phyloP scores from a whole-genome alignment of 371 early-diverging fungal genomes.

The Mucor piriformis region DNA sequence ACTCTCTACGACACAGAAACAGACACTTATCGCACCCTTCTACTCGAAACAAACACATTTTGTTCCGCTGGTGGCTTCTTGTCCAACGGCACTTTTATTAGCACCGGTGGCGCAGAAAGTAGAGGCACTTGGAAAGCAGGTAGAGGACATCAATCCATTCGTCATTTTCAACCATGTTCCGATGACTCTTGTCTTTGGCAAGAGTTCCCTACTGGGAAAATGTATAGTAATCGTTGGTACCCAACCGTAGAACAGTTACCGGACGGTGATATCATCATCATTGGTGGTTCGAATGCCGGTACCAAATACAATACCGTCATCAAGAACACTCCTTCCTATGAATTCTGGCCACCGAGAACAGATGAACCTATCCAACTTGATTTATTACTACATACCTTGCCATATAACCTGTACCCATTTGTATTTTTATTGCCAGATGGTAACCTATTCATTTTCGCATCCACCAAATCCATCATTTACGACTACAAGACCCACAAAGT shows the following conservation, averaged over 20 bases:
- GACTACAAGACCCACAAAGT: constrained; percentile 51
- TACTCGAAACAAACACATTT: constrained; percentile 63
- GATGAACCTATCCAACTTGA: constrained; percentile 36
- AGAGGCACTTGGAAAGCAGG: constrained; percentile 44
- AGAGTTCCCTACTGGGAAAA: constrained; percentile 39
- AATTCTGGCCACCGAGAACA: constrained; percentile 48
- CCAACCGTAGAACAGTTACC: constrained; percentile 62
- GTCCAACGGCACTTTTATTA: constrained; percentile 60
- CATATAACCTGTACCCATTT: constrained; percentile 62
- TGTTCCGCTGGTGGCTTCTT: constrained; percentile 67
- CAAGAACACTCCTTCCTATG: constrained; percentile 52
- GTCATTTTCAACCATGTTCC: constrained; percentile 53
- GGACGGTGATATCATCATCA: constrained; percentile 57
- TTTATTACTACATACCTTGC: constrained; percentile 58
- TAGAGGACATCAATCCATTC: constrained; percentile 59
- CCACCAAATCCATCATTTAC: constrained; percentile 52
- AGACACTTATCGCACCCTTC: constrained; percentile 46
- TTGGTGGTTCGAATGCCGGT: constrained; percentile 59
- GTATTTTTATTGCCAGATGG: constrained; percentile 57
- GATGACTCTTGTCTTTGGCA: constrained; percentile 49
- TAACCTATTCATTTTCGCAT: constrained; percentile 61
- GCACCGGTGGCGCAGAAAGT: constrained; percentile 61
- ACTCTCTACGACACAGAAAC: constrained; percentile 55
- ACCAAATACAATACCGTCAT: constrained; percentile 53
- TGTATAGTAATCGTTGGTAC: constrained; percentile 60